Evolutionary conservation across 73 alveolate genomes (phyloP), one percentile per base, ranked within the genome.

Genomic region (Urostyla sp.): DNA sequence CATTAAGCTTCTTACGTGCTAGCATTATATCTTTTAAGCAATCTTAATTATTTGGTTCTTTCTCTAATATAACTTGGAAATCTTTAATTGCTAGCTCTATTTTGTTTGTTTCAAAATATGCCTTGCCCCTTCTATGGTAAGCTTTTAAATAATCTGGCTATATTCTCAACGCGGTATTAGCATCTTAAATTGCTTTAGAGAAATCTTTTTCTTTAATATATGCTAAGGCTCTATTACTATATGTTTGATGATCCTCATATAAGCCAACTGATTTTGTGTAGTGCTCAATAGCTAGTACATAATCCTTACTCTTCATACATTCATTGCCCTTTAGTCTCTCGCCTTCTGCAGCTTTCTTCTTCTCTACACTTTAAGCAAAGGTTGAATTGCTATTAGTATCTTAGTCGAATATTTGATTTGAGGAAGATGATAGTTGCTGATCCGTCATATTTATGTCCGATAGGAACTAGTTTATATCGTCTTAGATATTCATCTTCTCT

Each of bases 281-380:
- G 80, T 87, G 86, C 52, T 88, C 87, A 32, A 90, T 58, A 7
- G 98, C 98, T 34, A 85, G 92, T 15, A 78, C 85, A 46, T 50
- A 89, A 52, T 90, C 96, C 67, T 93, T 89, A 8, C 94, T 44
- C 75, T 88, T 91, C 82, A 95, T 72, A 38, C 85, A 95, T 60
- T 93, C 97, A 86, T 95, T 95, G 16, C 99, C 99, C 75, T 95
- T 91, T 45, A 76, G 73, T 58, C 94, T 88, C 61, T 92, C 97
- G 36, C 88, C 57, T 72, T 95, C 97, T 21, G 99, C 98, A 27
- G 60, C 55, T 63, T 75, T 63, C 45, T 87, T 69, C 56, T 61
- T 77, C 69, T 90, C 94, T 20, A 88, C 40, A 20, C 63, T 36
- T 16, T 43, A 63, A 0, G 84, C 90, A 32, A 10, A 59, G 32